Percentiles rank a stretch among this genome's conserved stretches.
These are phyloP conservation scores for Asterochloris erici DNA, from an alignment of 139 green algal genomes.

Conservation along the genomic window DNA sequence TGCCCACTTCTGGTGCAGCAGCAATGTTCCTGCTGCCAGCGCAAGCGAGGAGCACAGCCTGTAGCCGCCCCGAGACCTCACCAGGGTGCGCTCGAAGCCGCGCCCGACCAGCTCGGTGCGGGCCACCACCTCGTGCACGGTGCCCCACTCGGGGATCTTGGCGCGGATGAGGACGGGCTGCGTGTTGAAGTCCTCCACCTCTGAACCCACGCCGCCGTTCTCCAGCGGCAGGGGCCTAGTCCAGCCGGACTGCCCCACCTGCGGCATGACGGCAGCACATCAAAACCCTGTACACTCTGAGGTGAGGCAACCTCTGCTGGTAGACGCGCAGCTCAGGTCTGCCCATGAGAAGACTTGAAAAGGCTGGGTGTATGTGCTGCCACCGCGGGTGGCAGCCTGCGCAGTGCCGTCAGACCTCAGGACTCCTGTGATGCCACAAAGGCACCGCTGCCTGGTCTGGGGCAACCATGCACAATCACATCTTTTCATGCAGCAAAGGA, in stretches of 20 bases:
- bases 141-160: conserved; percentile 27
- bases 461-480: not conserved
- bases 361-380: too few relatives aligned
- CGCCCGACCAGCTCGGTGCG: conserved; percentile 36
- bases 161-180: conserved; percentile 43
- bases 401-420: not conserved
- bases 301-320: not conserved
- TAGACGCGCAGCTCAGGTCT: not conserved
- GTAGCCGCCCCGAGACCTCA: not conserved
- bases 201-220: conserved; percentile 16
- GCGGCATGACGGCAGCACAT: not conserved
- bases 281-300: not conserved
- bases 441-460: too few relatives aligned
- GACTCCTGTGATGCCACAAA: not conserved
- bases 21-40: not conserved
- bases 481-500: not conserved
- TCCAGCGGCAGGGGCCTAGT: conserved; percentile 43
- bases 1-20: not conserved
- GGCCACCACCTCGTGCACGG: conserved; percentile 53
- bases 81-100: conserved; percentile 31
- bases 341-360: too few relatives aligned
- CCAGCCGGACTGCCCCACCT: conserved; percentile 44
- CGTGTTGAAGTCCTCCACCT: conserved; percentile 17
- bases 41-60: not conserved
- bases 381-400: not conserved